Evolutionary conservation across 192 early-diverging fungal species (phyloP), one percentile per base, ranked within the genome.

Genomic region (Coemansia sp.): DNA sequence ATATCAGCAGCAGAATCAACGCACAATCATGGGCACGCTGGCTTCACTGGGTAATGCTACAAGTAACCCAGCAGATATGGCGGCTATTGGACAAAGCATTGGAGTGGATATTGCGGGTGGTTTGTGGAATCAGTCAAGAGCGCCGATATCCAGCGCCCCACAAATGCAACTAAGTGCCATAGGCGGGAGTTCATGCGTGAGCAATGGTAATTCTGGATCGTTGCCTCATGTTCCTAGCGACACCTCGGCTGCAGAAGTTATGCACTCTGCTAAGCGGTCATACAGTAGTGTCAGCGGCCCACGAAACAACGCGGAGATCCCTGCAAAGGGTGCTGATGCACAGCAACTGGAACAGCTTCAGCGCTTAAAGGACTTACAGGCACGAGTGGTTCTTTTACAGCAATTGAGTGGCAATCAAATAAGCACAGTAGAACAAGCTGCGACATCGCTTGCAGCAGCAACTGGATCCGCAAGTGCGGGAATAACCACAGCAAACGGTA

Each of bases 321-420:
- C 22, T 2, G 55, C 55, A 39, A 53, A 58, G 29, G 57, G 57
- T 22, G 23, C 56, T 1, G 57, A 59, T 4, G 42, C 68, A 0
- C 67, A 82, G 42, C 75, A 74, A 39, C 46, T 74, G 6, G 63
- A 77, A 23, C 67, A 78, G 39, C 59, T 82, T 10, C 80, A 82
- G 63, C 68, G 75, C 1, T 68, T 82, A 20, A 75, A 82, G 10
- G 80, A 82, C 17, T 53, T 82, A 24, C 71, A 75, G 1, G 72
- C 71, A 0, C 75, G 80, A 8, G 80, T 82, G 14, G 42, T 65
- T 2, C 52, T 82, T 5, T 39, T 82, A 19, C 75, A 82, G 59
- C 80, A 82, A 33, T 72, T 82, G 17, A 78, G 75, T 58, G 23
- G 21, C 31, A 57, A 33, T 11, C 62, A 56, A 22, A 23, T 21